phyloP scores from a whole-genome alignment of 2,329 filamentous ascomycete species.

The Epichloe sp. region DNA sequence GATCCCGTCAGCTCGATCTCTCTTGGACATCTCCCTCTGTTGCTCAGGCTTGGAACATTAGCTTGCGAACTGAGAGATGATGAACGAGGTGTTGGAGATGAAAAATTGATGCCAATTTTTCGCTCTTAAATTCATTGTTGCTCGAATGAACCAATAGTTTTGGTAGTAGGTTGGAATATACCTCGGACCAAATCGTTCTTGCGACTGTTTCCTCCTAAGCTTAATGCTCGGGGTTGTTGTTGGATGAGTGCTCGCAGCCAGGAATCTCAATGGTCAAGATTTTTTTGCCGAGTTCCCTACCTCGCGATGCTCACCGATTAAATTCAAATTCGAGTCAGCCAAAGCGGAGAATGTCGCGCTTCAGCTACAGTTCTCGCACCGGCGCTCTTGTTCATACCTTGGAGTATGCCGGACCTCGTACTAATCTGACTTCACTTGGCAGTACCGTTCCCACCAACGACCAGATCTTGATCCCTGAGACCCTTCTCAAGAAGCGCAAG shows the following conservation, averaged over 20 bases:
- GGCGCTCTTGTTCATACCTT: constrained; percentile 55
- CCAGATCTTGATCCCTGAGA: constrained; percentile 96
- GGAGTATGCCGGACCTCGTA: constrained; percentile 57
- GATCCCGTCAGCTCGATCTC: constrained; percentile 62
- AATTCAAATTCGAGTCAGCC: constrained; percentile 73
- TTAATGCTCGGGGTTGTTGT: constrained; percentile 54
- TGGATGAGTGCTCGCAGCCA: constrained; percentile 43
- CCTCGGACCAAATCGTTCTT: constrained; percentile 8
- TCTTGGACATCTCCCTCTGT: constrained; percentile 50
- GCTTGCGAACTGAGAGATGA: constrained; percentile 45
- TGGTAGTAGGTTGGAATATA: constrained; percentile 15
- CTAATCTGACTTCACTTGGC: constrained; percentile 51
- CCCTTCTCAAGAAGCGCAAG: constrained; percentile 99
- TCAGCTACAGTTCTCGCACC: constrained; percentile 86
- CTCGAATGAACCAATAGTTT: constrained; percentile 9
- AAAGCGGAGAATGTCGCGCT: constrained; percentile 83
- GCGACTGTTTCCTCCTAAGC: constrained; percentile 26
- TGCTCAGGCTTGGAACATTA: constrained; percentile 29
- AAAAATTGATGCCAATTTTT: constrained; percentile 43
- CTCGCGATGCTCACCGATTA: constrained; percentile 54
- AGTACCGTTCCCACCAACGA: constrained; percentile 89
- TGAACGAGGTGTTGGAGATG: constrained; percentile 65
- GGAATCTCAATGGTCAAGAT: neutral
- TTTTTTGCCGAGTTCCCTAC: constrained; percentile 1
- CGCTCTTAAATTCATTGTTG: constrained; percentile 68